Conservation (phyloP, 352 stramenopile genomes). For the Phytophthora pistaciae region DNA sequence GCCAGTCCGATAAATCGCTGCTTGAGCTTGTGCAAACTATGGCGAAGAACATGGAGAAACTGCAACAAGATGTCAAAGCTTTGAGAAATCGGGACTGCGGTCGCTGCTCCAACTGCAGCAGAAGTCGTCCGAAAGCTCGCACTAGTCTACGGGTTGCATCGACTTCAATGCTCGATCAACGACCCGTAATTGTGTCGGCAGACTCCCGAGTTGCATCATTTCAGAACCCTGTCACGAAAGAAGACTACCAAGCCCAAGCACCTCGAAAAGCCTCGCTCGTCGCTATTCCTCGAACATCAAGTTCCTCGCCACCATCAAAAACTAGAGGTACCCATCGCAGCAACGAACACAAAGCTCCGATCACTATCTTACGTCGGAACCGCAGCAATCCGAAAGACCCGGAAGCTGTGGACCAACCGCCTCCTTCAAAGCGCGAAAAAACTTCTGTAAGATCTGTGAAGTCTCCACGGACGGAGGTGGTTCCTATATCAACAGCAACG, state of each 20-base stretch:
- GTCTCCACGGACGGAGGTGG: neutral
- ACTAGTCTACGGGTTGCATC: neutral
- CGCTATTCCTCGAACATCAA: neutral
- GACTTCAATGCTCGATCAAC: neutral
- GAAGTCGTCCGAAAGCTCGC: neutral
- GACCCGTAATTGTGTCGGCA: neutral
- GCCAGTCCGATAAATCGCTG: neutral
- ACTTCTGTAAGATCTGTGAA: neutral
- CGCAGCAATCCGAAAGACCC: neutral
- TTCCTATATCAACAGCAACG: neutral
- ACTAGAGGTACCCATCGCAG: neutral
- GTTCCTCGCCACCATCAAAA: neutral
- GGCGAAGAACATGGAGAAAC: constrained; percentile 1
- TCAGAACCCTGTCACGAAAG: neutral
- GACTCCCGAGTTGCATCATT: neutral
- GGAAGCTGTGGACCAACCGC: neutral
- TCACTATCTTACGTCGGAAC: neutral
- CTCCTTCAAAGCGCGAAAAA: neutral
- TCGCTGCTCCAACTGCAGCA: neutral
- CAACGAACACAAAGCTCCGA: neutral
- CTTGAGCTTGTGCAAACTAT: neutral
- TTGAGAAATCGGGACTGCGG: neutral
- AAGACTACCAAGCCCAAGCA: neutral
- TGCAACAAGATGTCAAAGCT: neutral
- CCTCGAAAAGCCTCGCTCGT: neutral